A percentile compares a stretch with the other conserved stretches of the same genome.
Evolutionary conservation across 805 yeast species (phyloP).

Genomic region (Lipomyces mesembrius): DNA sequence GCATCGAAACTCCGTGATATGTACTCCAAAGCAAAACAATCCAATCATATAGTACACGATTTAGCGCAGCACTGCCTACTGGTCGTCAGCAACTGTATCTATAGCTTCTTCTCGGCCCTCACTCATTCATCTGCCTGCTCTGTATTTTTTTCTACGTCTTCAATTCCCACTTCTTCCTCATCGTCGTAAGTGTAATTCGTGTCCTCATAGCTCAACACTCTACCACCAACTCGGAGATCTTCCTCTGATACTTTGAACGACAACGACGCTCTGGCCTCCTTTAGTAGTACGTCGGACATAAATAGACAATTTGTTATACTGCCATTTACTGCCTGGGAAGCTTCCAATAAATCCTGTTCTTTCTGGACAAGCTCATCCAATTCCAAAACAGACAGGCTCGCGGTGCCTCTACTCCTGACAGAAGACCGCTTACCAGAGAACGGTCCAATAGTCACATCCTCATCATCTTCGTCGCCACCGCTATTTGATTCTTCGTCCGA

Average conservation of each 20-base stretch:
- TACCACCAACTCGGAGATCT: slow-evolving; percentile 12
- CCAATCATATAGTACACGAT: not conserved
- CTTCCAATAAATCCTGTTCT: slow-evolving; percentile 18
- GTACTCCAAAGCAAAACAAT: not conserved
- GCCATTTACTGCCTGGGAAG: slow-evolving; percentile 18
- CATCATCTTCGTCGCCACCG: slow-evolving; percentile 19
- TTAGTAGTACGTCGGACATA: slow-evolving; percentile 24
- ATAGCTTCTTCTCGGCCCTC: not conserved
- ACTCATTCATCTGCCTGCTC: not conserved
- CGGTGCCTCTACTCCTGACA: not conserved
- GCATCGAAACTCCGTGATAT: not conserved
- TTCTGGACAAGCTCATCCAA: slow-evolving; percentile 7
- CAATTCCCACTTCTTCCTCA: not conserved
- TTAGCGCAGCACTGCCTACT: not conserved
- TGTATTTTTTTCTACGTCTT: not conserved
- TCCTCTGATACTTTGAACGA: slow-evolving; percentile 17
- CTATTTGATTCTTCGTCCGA: not conserved
- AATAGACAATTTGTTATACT: slow-evolving; percentile 24
- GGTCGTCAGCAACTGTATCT: not conserved
- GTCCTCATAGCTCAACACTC: slow-evolving; percentile 28
- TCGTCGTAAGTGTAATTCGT: not conserved
- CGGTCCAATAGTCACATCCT: slow-evolving; percentile 3
- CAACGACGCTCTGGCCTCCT: slow-evolving; percentile 21
- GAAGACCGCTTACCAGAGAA: not conserved
- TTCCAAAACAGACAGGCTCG: not conserved